A percentile compares a stretch with the other conserved stretches of the same genome.
These are phyloP conservation scores for Debaryomyces castellii DNA, from an alignment of 805 yeast species.

Conservation along the genomic window DNA sequence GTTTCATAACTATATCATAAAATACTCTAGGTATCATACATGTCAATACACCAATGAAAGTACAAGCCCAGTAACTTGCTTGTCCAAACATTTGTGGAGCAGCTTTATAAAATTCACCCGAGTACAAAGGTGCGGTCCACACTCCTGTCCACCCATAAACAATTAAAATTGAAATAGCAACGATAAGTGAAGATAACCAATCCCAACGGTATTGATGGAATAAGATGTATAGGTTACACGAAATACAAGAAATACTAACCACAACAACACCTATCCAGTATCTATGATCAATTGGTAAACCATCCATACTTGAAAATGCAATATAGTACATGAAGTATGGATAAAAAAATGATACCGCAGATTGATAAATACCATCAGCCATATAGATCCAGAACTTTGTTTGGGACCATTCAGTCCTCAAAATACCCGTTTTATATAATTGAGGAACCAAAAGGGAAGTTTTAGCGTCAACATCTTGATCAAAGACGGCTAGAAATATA, in stretches of 20 bases:
- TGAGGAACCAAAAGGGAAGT: slow-evolving; percentile 75
- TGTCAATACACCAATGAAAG: slow-evolving; percentile 59
- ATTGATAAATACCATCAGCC: slow-evolving; percentile 77
- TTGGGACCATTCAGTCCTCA: slow-evolving; percentile 69
- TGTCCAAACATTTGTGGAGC: slow-evolving; percentile 65
- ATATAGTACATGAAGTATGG: slow-evolving; percentile 53
- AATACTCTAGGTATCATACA: slow-evolving; percentile 70
- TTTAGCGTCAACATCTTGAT: slow-evolving; percentile 74
- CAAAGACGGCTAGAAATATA: slow-evolving; percentile 74
- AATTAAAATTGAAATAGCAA: slow-evolving; percentile 56
- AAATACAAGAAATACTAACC: slow-evolving; percentile 61
- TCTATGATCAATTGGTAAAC: slow-evolving; percentile 66
- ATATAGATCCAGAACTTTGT: slow-evolving; percentile 69
- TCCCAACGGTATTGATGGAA: slow-evolving; percentile 80
- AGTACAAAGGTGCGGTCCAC: slow-evolving; percentile 58
- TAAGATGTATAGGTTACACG: slow-evolving; percentile 66
- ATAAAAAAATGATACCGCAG: slow-evolving; percentile 69
- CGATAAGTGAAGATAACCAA: slow-evolving; percentile 62
- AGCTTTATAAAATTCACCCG: slow-evolving; percentile 63
- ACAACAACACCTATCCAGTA: slow-evolving; percentile 70
- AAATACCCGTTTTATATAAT: slow-evolving; percentile 69
- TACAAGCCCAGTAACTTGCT: slow-evolving; percentile 65
- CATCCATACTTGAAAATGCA: slow-evolving; percentile 41
- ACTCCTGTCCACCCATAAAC: slow-evolving; percentile 78
- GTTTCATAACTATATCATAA: slow-evolving; percentile 53